Evolutionary conservation across 1,284 basidiomycete species (phyloP), one percentile per base, ranked within the genome.

Genomic region (Lentinula novae-zelandiae): DNA sequence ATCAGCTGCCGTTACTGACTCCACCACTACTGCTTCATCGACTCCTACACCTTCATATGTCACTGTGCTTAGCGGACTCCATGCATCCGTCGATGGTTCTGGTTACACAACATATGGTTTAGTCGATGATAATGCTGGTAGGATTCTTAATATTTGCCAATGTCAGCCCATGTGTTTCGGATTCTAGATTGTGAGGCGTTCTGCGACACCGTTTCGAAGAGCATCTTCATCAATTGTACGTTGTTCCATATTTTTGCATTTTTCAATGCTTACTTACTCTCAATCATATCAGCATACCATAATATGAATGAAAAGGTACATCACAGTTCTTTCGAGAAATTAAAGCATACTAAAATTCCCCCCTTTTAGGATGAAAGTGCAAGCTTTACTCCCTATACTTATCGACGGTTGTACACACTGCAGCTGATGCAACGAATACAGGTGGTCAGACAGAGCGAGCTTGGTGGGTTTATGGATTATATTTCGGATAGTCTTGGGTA

Each of bases 391-490:
- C 77, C 12, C 68, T 79, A 49, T 78, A 76, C 66, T 64, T n/a
- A n/a, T n/a, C n/a, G n/a, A n/a, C 63, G 7, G 36, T 44, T 15
- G 78, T 76, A 68, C 76, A 78, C 53, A 65, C 57, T 49, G 64
- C 67, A 31, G 64, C 68, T 7, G 71, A 72, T 52, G 74, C 76
- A 42, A 70, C 67, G 60, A 79, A 78, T 66, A 67, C 58, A 20
- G 77, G 77, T 38, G 77, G 78, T 33, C 77, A 78, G 63, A 73
- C 65, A 39, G n/a, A n/a, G n/a, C n/a, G 77, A 79, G 62, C 72
- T 76, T 5, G 67, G 76, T 62, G 78, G 78, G n/a, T 69, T 68
- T 52, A 52, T 75, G 52, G 70, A 78, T 63, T 76, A 67, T 57
- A 78, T 79, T 68, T 70, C 62, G 34, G 66, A 76, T 66, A 78